Conservation (phyloP, 371 early-diverging fungal genomes). For the Lichtheimia ramosa region DNA sequence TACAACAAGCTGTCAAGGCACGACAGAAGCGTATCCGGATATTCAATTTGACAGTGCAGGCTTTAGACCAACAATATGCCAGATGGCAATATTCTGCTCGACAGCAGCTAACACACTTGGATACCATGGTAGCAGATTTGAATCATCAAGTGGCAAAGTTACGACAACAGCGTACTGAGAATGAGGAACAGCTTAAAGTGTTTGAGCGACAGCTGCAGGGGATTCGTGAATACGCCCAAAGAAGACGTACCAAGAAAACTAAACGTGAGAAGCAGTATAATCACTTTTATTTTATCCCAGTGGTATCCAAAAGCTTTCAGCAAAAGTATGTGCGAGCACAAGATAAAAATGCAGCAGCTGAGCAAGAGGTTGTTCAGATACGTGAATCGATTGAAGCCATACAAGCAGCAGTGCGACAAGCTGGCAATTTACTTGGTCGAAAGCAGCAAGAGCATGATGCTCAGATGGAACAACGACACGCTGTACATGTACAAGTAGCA, state of each 20-base stretch:
- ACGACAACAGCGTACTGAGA: slow-evolving; percentile 11
- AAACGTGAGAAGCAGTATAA: slow-evolving; percentile 39
- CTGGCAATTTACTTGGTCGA: not conserved
- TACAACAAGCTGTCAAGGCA: slow-evolving; percentile 12
- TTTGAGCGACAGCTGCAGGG: slow-evolving; percentile 14
- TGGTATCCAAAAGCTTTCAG: slow-evolving; percentile 29
- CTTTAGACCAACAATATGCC: slow-evolving; percentile 13
- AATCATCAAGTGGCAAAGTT: slow-evolving; percentile 5
- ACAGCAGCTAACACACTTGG: slow-evolving; percentile 5
- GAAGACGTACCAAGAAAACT: slow-evolving; percentile 25
- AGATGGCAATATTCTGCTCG: not conserved
- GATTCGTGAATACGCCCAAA: slow-evolving; percentile 20
- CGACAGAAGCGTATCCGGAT: slow-evolving; percentile 20
- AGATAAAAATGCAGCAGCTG: slow-evolving; percentile 27
- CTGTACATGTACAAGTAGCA: slow-evolving; percentile 8
- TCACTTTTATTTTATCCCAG: slow-evolving; percentile 26
- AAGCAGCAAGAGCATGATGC: slow-evolving; percentile 13
- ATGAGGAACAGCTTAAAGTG: slow-evolving; percentile 3
- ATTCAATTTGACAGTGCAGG: slow-evolving; percentile 10
- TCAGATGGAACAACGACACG: slow-evolving; percentile 4
- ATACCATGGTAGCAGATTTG: slow-evolving; percentile 9
- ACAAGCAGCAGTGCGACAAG: slow-evolving; percentile 8
- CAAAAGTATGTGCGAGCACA: slow-evolving; percentile 39
- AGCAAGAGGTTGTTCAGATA: slow-evolving; percentile 33
- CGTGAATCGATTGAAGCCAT: slow-evolving; percentile 13